Evolutionary conservation across 148 eudicot species (phyloP).

Genomic region (Chenopodium formosanum): DNA sequence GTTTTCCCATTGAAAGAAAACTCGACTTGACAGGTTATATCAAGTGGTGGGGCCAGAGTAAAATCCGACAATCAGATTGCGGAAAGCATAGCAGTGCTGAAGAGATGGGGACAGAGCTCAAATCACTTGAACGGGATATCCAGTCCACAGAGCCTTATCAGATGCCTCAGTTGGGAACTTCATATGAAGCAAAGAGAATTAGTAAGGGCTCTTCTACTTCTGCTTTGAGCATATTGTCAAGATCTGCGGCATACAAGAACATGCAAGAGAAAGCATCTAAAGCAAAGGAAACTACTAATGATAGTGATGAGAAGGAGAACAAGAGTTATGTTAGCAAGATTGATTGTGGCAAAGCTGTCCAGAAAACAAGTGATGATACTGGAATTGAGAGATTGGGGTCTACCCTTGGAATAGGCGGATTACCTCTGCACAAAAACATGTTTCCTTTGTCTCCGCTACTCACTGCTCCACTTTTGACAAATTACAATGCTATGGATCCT

Average conservation of each 20-base stretch:
- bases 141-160: slow-evolving; percentile 82
- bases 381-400: slow-evolving; percentile 55
- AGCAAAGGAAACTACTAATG: slow-evolving; percentile 49
- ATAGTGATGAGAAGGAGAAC: slow-evolving; percentile 77
- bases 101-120: slow-evolving; percentile 73
- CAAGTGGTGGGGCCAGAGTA: slow-evolving; percentile 89
- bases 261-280: slow-evolving; percentile 75
- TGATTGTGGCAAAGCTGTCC: slow-evolving; percentile 61
- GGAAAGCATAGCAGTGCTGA: slow-evolving; percentile 51
- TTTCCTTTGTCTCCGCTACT: slow-evolving; percentile 64
- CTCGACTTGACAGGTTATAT: slow-evolving; percentile 81
- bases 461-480: slow-evolving; percentile 80
- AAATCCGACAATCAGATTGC: slow-evolving; percentile 54
- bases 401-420: slow-evolving; percentile 40
- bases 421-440: slow-evolving; percentile 56
- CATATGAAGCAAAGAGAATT: slow-evolving; percentile 50
- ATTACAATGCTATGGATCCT: slow-evolving; percentile 65
- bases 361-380: slow-evolving; percentile 47
- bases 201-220: slow-evolving; percentile 57
- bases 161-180: slow-evolving; percentile 78
- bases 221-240: slow-evolving; percentile 79
- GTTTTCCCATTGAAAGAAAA: slow-evolving; percentile 73
- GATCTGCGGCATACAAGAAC: slow-evolving; percentile 80
- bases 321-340: slow-evolving; percentile 57
- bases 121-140: slow-evolving; percentile 53